Evolutionary conservation across 148 eudicot genomes (phyloP).

Genomic region (Fagopyrum homotropicum): DNA sequence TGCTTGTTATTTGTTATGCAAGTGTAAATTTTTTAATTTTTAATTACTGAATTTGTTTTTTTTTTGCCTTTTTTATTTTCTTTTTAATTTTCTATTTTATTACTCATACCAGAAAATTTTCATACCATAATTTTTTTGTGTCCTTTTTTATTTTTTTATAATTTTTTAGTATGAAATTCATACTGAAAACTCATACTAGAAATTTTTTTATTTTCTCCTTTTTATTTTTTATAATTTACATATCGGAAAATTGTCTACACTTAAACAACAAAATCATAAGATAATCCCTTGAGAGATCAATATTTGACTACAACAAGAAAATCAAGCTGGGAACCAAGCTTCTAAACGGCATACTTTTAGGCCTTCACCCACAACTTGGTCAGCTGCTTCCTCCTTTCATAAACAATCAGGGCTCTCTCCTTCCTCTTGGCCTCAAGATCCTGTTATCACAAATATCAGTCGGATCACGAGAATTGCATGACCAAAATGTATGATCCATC

Average conservation of each 20-base stretch:
- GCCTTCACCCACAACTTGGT: conserved; percentile 44
- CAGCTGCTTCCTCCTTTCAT: conserved; percentile 55
- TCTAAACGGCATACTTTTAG: conserved; percentile 52
- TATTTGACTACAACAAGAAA: conserved; percentile 51
- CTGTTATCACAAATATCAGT: conserved; percentile 17
- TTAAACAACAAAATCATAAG: neutral
- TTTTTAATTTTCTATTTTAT: no score
- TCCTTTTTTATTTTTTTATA: no score
- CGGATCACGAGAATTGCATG: neutral
- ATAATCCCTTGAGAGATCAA: conserved; percentile 8
- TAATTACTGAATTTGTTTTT: no score
- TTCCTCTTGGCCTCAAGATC: conserved; percentile 71
- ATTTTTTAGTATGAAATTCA: no score
- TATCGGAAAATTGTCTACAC: neutral
- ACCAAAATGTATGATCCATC: neutral
- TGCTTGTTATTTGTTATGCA: no score
- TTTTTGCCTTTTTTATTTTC: no score
- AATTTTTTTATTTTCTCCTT: no score
- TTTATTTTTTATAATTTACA: no score
- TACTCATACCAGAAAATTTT: no score
- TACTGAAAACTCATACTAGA: no score
- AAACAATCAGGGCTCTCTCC: conserved; percentile 45
- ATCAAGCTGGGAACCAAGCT: conserved; percentile 55
- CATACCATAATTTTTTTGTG: no score
- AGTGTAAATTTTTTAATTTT: no score